Evolutionary conservation across 495 filamentous ascomycete species (phyloP), one percentile per base, ranked within the genome.

Genomic region (Parathielavia appendiculata): DNA sequence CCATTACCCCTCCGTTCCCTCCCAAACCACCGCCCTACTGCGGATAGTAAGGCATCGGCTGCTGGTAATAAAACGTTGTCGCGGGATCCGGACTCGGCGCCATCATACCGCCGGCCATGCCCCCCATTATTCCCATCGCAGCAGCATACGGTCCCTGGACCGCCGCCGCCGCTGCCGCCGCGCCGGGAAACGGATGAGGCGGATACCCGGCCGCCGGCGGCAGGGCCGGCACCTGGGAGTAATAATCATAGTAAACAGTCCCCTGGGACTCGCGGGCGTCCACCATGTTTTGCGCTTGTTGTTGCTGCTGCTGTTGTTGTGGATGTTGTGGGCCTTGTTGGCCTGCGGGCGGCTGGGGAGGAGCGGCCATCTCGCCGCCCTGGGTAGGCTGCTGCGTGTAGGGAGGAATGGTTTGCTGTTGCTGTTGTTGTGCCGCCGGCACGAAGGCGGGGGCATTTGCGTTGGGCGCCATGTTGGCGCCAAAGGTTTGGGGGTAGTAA

Each of bases 221-320:
- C 57, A 83, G 79, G 10, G 80, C 67, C 43, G 79, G 78, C 56
- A 90, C 75, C 69, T 93, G 87, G 11, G 85, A 79, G 34, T 87
- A 79, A 65, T 95, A 86, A 58, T 91, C 91, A 69, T 96, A 99
- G 71, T 96, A 97, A 5, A 96, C 91, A 77, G 92, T 97, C 47
- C 95, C 93, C 61, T 92, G 91, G 61, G 85, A 82, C 73, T 97
- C 93, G 67, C 96, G 92, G 3, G 91, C 32, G 16, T 46, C 90
- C 49, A 97, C 87, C 30, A 90, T 87, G 62, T 83, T 86, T 9
- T 82, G 70, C 55, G 4, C 11, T 39, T 9, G 36, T 49, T 49
- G 43, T 12, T 45, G 43, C 13, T 22, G 43, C 23, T 20, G 47
- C 17, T 47, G 45, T 26, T 49, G 47, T 35, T 51, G 36, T 16